Evolutionary conservation across 345 rosid species (phyloP).

Genomic region (Xanthoceras sorbifolium): DNA sequence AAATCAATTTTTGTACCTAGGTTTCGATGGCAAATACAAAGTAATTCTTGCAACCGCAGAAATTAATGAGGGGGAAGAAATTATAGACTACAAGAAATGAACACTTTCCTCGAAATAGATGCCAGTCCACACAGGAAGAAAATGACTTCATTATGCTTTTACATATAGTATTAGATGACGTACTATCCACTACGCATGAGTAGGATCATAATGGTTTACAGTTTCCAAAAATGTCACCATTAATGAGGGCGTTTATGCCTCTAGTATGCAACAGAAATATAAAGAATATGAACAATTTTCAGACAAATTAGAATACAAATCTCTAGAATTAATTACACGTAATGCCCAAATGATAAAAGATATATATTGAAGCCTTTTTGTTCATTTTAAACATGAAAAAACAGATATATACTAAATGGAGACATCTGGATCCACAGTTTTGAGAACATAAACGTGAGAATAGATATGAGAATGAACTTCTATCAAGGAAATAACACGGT

Average conservation of each 20-base stretch:
- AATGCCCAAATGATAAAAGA: background rate
- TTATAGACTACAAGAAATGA: background rate
- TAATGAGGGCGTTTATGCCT: background rate
- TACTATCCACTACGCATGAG: background rate
- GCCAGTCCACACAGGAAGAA: background rate
- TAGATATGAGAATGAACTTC: background rate
- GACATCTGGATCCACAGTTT: background rate
- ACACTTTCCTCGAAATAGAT: background rate
- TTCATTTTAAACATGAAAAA: background rate
- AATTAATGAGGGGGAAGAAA: background rate
- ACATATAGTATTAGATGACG: background rate
- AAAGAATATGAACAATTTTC: background rate
- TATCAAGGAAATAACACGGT: background rate
- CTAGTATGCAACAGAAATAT: background rate
- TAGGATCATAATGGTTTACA: constrained; percentile 1
- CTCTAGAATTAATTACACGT: background rate
- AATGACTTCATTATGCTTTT: constrained; percentile 12
- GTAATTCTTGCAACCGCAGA: background rate
- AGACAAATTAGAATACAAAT: background rate
- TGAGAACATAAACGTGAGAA: background rate
- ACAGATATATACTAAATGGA: background rate
- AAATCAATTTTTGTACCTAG: background rate
- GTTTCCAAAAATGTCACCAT: background rate
- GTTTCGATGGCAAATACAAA: background rate
- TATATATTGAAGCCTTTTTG: background rate